Conservation (phyloP, 1,139 yeast genomes). For the Pichia sp. region DNA sequence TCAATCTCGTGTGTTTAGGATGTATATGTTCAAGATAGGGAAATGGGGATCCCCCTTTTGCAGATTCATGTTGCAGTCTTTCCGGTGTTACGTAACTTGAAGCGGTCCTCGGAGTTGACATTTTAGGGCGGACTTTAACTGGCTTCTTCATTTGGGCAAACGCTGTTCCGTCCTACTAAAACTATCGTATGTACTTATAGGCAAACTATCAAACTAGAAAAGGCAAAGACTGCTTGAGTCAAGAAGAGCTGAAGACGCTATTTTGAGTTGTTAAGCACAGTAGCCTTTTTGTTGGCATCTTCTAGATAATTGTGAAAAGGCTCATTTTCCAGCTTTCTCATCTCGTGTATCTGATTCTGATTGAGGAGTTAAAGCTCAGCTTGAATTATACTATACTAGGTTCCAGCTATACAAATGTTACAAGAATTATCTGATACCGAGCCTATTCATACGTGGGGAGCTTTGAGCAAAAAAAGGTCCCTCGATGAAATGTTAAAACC, state of each 20-base stretch:
- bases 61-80: not conserved
- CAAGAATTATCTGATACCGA: not conserved
- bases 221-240: too few relatives aligned
- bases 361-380: too few relatives aligned
- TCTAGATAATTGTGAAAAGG: not conserved
- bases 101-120: not conserved
- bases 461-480: not conserved
- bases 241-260: too few relatives aligned
- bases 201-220: too few relatives aligned
- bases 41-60: not conserved
- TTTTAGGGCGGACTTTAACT: too few relatives aligned
- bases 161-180: too few relatives aligned
- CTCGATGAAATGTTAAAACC: not conserved
- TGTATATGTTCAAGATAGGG: not conserved
- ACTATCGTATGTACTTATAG: too few relatives aligned
- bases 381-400: too few relatives aligned
- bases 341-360: too few relatives aligned
- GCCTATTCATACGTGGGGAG: not conserved
- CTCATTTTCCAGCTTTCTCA: not conserved
- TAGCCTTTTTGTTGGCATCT: not conserved
- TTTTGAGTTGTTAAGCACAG: not conserved
- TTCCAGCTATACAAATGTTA: too few relatives aligned
- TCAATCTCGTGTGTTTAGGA: not conserved
- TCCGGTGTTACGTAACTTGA: not conserved
- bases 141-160: too few relatives aligned